Base-by-base conservation (phyloP, 495 filamentous ascomycete species). In the Astrothelium subdiscretum region DNA sequence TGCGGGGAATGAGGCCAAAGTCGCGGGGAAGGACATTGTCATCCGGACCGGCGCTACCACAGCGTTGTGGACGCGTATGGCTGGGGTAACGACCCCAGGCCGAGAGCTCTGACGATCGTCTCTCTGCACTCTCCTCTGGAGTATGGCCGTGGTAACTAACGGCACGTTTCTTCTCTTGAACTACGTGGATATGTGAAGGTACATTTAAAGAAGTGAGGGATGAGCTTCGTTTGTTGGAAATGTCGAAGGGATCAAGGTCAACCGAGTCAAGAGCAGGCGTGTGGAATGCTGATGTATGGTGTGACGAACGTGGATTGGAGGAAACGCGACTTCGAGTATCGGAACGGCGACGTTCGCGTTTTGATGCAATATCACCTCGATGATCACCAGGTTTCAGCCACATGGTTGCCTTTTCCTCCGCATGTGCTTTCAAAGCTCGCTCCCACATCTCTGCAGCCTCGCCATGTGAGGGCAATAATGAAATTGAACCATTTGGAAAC, bases 41-140 rank as follows among this genome's bases (percentile, higher is more conserved):
- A 1, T 24, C 31, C 4, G 48, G 26, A 22, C 69, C 69, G 2
- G 69, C 69, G 13, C 64, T 63, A 32, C 60, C 62, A 31, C 59
- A 58, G 32, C 69, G 62, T 42, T 69, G 59, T 13, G 24, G 35
- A 8, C 67, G 59, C 10, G 62, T 67, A 38, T 71, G 69, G 24
- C 65, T 67, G 3, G 69, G 64, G 52, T 61, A 71, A 6, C 65
- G 67, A 44, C 60, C 32, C 69, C 69, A 71, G 2, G 68, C 48
- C 24, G 48, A 54, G 11, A 29, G 24, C 15, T 54, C 48, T 8
- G 29, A 26, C 6, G 48, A 54, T 11, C 8, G 48, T 54, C 48
- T 54, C 6, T 54, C 24, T 27, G 24, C 5, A 29, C 20, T 20
- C 3, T 54, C 12, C 5, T 5, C 15, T 24, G 0, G 12, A 8